Evolutionary conservation across 2,329 filamentous ascomycete species (phyloP), one percentile per base, ranked within the genome.

Genomic region (Dactylellina drechsleri): DNA sequence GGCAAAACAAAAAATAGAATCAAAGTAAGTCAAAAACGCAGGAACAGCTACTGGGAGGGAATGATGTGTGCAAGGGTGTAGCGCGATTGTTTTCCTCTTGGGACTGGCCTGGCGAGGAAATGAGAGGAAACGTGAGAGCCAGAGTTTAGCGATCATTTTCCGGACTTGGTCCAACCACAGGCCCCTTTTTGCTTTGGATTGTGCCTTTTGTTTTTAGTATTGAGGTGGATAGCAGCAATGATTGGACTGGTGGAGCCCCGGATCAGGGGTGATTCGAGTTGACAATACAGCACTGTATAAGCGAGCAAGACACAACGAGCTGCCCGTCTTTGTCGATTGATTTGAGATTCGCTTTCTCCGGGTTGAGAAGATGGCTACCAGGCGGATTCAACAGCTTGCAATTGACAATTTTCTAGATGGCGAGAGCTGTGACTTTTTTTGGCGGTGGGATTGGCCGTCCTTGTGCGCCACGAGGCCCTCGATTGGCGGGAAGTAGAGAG

Each of bases 61-160:
- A 49, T 36, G 23, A 57, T 40, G 61, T 74, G 70, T 74, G 62
- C 62, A 43, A 28, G 53, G 70, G 57, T 41, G 13, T 16, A 12
- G 20, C 31, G 18, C 47, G 18, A 52, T 18, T 31, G 56, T 66
- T 67, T 66, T 67, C 58, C 49, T 70, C 57, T 62, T 67, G 57
- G 56, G 50, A 56, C 50, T 62, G 62, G 50, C 66, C 66, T 49
- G 62, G 62, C 49, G 52, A 67, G 70, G 70, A 68, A 66, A 66
- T 62, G 59, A 62, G 62, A 23, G n/a, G 59, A 56, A 54, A 68
- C 65, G 20, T 43, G 62, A 66, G 52, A 36, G 47, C 59, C 57
- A 18, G 59, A 60, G 45, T 43, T 66, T 66, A 73, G 68, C 68
- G 68, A 73, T 73, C 68, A 66, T 60, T 73, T 65, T 56, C 61